Percentiles rank a stretch among this genome's conserved stretches.
Conservation (phyloP, 2,329 filamentous ascomycete genomes). For the Ceratocystis ficicola region DNA sequence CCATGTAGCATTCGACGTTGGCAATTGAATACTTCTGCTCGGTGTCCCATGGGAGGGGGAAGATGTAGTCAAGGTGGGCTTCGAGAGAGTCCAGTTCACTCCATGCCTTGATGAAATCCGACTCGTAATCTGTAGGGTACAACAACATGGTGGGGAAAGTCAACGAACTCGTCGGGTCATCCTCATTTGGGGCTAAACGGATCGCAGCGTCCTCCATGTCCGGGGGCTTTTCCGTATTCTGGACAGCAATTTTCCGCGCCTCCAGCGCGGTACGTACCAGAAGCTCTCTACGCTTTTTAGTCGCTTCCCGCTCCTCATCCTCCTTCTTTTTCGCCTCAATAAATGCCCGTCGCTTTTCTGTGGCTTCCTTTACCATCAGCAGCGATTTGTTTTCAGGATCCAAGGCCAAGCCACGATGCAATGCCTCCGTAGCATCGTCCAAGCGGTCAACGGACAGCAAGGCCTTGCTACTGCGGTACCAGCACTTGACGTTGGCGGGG, state of each 20-base stretch:
- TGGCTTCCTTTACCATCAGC: conserved; percentile 47
- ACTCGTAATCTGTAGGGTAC: conserved; percentile 71
- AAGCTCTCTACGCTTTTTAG: conserved; percentile 42
- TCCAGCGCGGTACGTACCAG: conserved; percentile 54
- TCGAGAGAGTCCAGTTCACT: conserved; percentile 61
- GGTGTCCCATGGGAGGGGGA: conserved; percentile 79
- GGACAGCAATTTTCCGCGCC: conserved; percentile 57
- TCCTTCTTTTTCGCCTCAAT: conserved; percentile 44
- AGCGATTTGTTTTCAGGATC: conserved; percentile 60
- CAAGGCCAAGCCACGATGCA: conserved; percentile 57
- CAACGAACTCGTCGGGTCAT: conserved; percentile 52
- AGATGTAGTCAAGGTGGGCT: conserved; percentile 72
- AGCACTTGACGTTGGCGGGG: conserved; percentile 72
- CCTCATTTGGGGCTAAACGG: conserved; percentile 55
- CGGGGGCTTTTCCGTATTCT: conserved; percentile 58
- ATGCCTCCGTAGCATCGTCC: conserved; percentile 68
- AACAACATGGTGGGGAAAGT: conserved; percentile 69
- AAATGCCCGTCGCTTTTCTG: conserved; percentile 45
- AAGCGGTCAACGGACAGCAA: conserved; percentile 68
- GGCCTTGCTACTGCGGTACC: conserved; percentile 71
- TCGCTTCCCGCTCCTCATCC: conserved; percentile 45
- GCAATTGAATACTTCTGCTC: conserved; percentile 51
- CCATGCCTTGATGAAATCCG: conserved; percentile 84
- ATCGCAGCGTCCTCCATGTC: conserved; percentile 78
- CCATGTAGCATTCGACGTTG: conserved; percentile 76